Percentiles rank a stretch among this genome's conserved stretches.
Evolutionary conservation across 2,329 filamentous ascomycete species (phyloP).

Genomic region (Penicillium griseofulvum): DNA sequence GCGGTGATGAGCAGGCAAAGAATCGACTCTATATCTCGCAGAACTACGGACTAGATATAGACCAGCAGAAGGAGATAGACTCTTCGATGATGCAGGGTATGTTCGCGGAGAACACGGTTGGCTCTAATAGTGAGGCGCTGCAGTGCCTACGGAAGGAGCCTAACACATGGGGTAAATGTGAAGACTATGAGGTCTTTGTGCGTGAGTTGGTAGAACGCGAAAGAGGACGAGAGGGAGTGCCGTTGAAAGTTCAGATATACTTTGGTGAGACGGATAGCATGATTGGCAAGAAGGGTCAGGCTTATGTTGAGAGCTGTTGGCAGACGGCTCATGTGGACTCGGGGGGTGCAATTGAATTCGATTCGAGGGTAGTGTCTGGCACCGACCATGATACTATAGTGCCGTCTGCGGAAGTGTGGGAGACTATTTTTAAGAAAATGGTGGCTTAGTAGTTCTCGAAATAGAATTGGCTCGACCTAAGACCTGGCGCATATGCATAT

Average conservation of each 20-base stretch:
- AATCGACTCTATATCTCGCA: conserved; percentile 18
- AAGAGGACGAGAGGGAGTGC: background rate
- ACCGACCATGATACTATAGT: conserved; percentile 43
- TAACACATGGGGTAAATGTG: conserved; percentile 34
- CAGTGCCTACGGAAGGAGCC: conserved; percentile 37
- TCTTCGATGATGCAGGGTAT: conserved; percentile 16
- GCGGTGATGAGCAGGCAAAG: conserved; percentile 4
- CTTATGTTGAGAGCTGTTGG: conserved; percentile 48
- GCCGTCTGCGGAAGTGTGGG: conserved; percentile 18
- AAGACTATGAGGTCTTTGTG: conserved; percentile 34
- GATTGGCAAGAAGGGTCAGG: conserved; percentile 43
- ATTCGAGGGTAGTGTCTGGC: conserved; percentile 25
- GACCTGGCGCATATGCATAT: background rate
- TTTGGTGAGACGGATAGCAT: conserved; percentile 44
- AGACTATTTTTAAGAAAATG: conserved; percentile 11
- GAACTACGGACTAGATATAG: conserved; percentile 18
- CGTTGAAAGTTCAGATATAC: conserved; percentile 31
- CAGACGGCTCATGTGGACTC: conserved; percentile 19
- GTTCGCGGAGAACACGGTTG: conserved; percentile 32
- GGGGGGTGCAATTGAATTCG: conserved; percentile 35
- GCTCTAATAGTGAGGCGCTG: conserved; percentile 40
- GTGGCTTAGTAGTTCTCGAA: background rate
- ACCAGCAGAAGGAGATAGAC: conserved; percentile 16
- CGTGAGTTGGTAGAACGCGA: conserved; percentile 14
- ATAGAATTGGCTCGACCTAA: background rate